Percentiles rank a stretch among this genome's conserved stretches.
These are phyloP conservation scores for Boletus tylopilopsis DNA, from an alignment of 768 basidiomycete genomes.

Conservation along the genomic window DNA sequence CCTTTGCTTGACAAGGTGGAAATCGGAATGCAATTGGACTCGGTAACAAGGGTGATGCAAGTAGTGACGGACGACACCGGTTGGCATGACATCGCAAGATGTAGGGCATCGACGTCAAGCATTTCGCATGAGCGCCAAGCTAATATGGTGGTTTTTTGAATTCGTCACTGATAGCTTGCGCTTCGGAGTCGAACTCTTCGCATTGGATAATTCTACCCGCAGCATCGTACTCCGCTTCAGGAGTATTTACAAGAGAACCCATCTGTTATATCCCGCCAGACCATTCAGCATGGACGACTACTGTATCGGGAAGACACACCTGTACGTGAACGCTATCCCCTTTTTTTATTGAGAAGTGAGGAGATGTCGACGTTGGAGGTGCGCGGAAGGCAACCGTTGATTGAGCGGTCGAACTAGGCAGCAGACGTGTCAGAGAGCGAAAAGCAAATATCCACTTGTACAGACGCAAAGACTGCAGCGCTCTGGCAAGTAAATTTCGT, in stretches of 20 bases:
- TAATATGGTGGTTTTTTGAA: constrained; percentile 57
- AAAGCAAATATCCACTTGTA: constrained; percentile 24
- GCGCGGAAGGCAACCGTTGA: constrained; percentile 62
- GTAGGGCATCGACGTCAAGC: neutral
- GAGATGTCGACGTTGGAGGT: constrained; percentile 28
- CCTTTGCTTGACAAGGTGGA: neutral
- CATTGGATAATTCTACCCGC: constrained; percentile 46
- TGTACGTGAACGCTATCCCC: constrained; percentile 59
- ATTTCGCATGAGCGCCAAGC: neutral
- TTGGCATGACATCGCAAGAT: neutral
- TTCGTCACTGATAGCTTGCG: constrained; percentile 54
- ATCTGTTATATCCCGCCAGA: constrained; percentile 44
- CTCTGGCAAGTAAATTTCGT: constrained; percentile 51
- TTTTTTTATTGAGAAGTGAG: constrained; percentile 33
- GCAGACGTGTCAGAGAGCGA: constrained; percentile 1
- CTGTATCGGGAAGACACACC: constrained; percentile 29
- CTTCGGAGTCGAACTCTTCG: constrained; percentile 54
- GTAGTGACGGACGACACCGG: neutral
- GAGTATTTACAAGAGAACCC: constrained; percentile 56
- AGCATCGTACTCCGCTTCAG: constrained; percentile 52
- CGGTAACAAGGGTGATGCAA: neutral
- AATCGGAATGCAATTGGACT: neutral
- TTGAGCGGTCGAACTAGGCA: constrained; percentile 37
- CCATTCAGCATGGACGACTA: neutral
- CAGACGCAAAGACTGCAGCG: constrained; percentile 52